Conservation (phyloP, 148 eudicot genomes). For the Oxyria digyna region DNA sequence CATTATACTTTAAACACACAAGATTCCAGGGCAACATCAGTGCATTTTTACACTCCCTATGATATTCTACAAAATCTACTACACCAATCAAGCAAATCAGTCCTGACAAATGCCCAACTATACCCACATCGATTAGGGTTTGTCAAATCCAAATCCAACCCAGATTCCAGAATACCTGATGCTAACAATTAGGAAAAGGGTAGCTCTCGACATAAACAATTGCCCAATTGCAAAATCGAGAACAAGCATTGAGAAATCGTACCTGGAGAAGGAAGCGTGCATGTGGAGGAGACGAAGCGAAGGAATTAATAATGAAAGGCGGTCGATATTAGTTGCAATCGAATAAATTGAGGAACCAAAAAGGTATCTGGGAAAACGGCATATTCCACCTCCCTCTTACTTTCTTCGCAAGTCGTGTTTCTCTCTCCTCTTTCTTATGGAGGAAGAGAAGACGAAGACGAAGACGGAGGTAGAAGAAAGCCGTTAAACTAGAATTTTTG, state of each 20-base stretch:
- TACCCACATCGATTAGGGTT: neutral
- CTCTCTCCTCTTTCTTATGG: constrained; percentile 5
- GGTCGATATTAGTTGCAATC: neutral
- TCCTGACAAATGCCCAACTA: neutral
- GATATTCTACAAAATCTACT: neutral
- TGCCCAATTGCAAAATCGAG: neutral
- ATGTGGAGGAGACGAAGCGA: constrained; percentile 2
- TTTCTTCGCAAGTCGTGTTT: neutral
- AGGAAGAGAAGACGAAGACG: constrained; percentile 1
- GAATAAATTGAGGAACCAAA: constrained; percentile 7
- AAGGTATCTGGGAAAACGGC: constrained; percentile 14
- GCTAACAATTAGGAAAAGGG: neutral
- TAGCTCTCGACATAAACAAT: neutral
- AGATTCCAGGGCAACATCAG: too few species aligned
- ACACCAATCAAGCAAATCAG: neutral
- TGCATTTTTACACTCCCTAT: neutral
- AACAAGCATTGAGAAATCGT: neutral
- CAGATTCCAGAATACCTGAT: neutral
- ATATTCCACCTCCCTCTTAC: neutral
- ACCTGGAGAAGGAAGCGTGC: neutral
- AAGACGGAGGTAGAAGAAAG: constrained; percentile 4
- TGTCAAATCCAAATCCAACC: neutral
- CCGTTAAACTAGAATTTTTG: neutral
- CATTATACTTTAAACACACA: too few species aligned
- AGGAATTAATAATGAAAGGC: neutral